Percentiles rank a stretch among this genome's conserved stretches.
Evolutionary conservation across 441 rosid genomes (phyloP).

Genomic region (Erodium moschatum): DNA sequence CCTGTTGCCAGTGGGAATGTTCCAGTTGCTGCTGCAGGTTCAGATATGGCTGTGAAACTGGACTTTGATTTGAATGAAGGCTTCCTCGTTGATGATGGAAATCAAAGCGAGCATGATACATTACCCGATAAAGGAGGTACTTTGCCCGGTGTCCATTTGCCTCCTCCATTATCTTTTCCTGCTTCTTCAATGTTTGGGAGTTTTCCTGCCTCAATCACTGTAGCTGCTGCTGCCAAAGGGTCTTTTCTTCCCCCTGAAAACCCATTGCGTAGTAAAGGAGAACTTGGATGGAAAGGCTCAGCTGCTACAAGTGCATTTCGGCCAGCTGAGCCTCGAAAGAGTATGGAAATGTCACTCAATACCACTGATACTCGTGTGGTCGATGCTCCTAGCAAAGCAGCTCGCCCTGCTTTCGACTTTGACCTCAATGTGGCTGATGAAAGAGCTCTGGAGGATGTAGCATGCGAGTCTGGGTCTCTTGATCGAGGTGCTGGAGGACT

Average conservation of each 20-base stretch:
- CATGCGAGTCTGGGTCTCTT: constrained; percentile 2
- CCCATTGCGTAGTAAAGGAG: constrained; percentile 15
- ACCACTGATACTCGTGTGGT: background rate
- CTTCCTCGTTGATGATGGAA: constrained; percentile 7
- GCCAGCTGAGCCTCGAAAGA: constrained; percentile 22
- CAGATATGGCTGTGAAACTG: constrained; percentile 12
- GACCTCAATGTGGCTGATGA: too few species aligned
- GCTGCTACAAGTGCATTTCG: constrained; percentile 15
- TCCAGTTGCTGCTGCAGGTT: background rate
- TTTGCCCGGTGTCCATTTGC: too few species aligned
- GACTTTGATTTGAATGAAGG: background rate
- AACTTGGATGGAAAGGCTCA: constrained; percentile 22
- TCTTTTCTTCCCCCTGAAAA: constrained; percentile 19
- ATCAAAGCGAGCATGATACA: background rate
- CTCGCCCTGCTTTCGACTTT: constrained; percentile 16
- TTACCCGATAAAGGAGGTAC: background rate
- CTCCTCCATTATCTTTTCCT: too few species aligned
- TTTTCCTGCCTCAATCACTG: background rate
- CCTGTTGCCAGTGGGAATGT: background rate
- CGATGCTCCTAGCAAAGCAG: constrained; percentile 10
- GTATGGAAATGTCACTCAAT: background rate
- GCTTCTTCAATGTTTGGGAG: too few species aligned
- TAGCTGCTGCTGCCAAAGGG: constrained; percentile 15
- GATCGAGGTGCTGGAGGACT: constrained; percentile 19
- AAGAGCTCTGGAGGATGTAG: background rate